A percentile compares a stretch with the other conserved stretches of the same genome.
These are phyloP conservation scores for Venturia carpophila DNA, from an alignment of 2,329 filamentous ascomycete species.

Conservation along the genomic window DNA sequence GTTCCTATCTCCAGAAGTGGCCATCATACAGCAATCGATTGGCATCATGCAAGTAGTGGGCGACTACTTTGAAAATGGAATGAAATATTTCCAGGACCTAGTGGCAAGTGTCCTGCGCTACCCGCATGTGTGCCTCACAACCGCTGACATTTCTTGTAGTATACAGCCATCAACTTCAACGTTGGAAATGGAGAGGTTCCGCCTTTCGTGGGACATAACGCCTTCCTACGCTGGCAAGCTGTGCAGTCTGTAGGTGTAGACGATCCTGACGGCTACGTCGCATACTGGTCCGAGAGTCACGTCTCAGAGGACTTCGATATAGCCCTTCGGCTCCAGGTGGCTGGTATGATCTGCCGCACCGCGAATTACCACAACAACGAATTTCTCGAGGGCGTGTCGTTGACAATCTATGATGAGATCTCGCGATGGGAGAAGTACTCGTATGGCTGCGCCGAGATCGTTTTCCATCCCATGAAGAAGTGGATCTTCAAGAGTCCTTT, in stretches of 20 bases:
- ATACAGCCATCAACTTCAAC: conserved; percentile 21
- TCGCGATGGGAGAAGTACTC: conserved; percentile 21
- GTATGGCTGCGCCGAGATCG: conserved; percentile 21
- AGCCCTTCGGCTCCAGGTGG: conserved; percentile 20
- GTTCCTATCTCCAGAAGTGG: conserved; percentile 61
- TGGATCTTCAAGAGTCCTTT: conserved; percentile 18
- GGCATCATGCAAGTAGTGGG: conserved; percentile 58
- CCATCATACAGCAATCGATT: conserved; percentile 63
- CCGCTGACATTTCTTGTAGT: neutral
- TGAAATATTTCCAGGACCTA: conserved; percentile 22
- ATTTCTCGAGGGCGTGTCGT: conserved; percentile 22
- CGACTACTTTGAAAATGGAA: conserved; percentile 22
- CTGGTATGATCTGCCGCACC: conserved; percentile 19
- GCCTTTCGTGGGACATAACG: conserved; percentile 21
- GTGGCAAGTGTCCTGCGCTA: conserved; percentile 4
- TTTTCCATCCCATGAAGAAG: conserved; percentile 20
- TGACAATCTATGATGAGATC: conserved; percentile 21
- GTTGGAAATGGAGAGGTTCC: conserved; percentile 22
- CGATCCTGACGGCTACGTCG: conserved; percentile 13
- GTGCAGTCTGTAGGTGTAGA: conserved; percentile 6
- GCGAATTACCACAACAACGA: conserved; percentile 20
- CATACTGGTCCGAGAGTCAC: conserved; percentile 21
- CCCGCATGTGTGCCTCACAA: neutral
- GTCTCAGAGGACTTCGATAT: conserved; percentile 22
- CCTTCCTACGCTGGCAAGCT: conserved; percentile 15